Conservation (phyloP, 2,329 filamentous ascomycete species). For the Orbilia quercus region DNA sequence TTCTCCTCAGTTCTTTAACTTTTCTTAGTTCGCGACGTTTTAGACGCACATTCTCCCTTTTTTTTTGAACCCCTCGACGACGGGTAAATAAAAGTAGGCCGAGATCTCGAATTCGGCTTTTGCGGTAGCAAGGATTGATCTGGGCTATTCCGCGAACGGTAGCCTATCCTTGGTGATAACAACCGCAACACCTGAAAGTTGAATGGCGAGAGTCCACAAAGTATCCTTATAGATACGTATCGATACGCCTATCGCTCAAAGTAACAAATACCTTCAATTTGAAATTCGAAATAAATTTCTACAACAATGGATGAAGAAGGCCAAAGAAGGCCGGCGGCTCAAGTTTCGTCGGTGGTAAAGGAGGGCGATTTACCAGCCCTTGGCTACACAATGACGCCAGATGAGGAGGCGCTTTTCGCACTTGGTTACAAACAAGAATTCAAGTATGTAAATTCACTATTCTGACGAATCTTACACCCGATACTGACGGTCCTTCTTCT, state of each 20-base stretch:
- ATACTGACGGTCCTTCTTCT: constrained; percentile 68
- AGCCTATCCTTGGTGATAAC: constrained; percentile 1
- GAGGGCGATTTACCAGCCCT: constrained; percentile 67
- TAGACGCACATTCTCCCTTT: constrained; percentile 34
- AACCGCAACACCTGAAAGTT: not conserved
- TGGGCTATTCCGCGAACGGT: constrained; percentile 39
- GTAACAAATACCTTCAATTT: not conserved
- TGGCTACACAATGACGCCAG: constrained; percentile 66
- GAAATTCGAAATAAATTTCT: not conserved
- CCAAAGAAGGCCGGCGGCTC: constrained; percentile 19
- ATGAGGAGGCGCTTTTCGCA: constrained; percentile 72
- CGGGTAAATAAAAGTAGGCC: constrained; percentile 14
- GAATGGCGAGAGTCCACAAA: not conserved
- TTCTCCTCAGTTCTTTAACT: constrained; percentile 18
- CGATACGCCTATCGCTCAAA: no score
- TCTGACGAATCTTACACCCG: not conserved
- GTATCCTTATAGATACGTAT: no score
- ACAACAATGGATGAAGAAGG: constrained; percentile 39
- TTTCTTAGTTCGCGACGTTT: constrained; percentile 35
- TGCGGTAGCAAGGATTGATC: constrained; percentile 11
- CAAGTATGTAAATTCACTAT: constrained; percentile 59
- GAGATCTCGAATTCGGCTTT: constrained; percentile 7
- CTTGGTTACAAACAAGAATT: constrained; percentile 70
- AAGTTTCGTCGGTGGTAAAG: constrained; percentile 68
- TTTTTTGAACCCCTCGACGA: not conserved